phyloP scores from a whole-genome alignment of 1,284 basidiomycete species.

The Sporisorium reilianum region DNA sequence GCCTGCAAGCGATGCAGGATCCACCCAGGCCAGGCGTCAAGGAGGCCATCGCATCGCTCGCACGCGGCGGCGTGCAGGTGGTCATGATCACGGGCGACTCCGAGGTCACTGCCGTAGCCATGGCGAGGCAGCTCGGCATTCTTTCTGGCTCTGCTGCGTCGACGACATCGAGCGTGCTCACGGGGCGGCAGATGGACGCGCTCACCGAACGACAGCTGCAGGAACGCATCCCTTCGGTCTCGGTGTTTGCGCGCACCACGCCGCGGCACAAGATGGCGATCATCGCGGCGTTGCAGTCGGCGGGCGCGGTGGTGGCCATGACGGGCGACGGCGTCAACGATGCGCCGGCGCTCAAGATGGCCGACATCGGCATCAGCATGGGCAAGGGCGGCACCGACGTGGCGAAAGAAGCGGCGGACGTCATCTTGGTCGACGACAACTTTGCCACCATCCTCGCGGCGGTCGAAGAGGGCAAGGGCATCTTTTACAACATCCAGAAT shows the following conservation, averaged over 20 bases:
- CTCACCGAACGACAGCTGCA: slow-evolving; percentile 80
- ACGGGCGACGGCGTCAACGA: slow-evolving; percentile 99
- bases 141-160: slow-evolving; percentile 18
- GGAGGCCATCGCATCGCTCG: slow-evolving; percentile 83
- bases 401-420: slow-evolving; percentile 96
- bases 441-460: slow-evolving; percentile 94
- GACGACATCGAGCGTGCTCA: slow-evolving; percentile 74
- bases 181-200: slow-evolving; percentile 85
- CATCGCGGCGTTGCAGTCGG: slow-evolving; percentile 88
- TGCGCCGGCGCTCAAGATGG: slow-evolving; percentile 95
- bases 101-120: slow-evolving; percentile 88
- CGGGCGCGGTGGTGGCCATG: slow-evolving; percentile 94
- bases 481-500: slow-evolving; percentile 99
- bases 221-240: slow-evolving; percentile 83
- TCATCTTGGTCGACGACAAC: slow-evolving; percentile 97
- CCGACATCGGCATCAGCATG: slow-evolving; percentile 98
- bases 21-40: slow-evolving; percentile 93
- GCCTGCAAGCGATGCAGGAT: slow-evolving; percentile 94
- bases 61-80: slow-evolving; percentile 88
- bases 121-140: slow-evolving; percentile 90
- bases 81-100: slow-evolving; percentile 99
- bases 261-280: slow-evolving; percentile 98
- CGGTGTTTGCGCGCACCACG: slow-evolving; percentile 93
- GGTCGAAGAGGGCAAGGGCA: slow-evolving; percentile 94
- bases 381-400: slow-evolving; percentile 96